Base-by-base conservation (phyloP, 164 flowering plant genomes). In the Santalum album region DNA sequence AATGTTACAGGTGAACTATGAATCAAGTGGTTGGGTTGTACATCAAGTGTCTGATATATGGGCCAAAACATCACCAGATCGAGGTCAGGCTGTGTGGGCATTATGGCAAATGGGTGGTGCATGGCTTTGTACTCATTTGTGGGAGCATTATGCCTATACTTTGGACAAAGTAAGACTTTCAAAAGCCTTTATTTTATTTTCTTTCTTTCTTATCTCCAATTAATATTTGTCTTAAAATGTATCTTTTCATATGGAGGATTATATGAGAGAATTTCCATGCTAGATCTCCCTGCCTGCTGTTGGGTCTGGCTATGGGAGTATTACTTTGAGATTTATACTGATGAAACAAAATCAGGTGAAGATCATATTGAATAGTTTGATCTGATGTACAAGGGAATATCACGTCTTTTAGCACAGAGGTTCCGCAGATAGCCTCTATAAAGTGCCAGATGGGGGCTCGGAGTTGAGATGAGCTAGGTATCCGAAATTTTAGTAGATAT, bases 71-170 rank as follows among this genome's bases (percentile, higher is more conserved):
- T 86, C 96, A 25, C 87, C 95, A 14, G 89, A 80, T 60, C 58
- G 66, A 53, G 94, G 94, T 44, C 65, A 78, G 40, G 83, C 92
- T 44, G 79, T 76, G 20, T 92, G 94, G 95, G 95, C 98, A 27
- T 48, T 92, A 45, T 92, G 98, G 98, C 96, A 81, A 54, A 88
- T 92, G 98, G 98, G 98, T 39, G 98, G 98, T 57, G 95, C 98
- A 26, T 92, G 98, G 98, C 80, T 88, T 63, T 84, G 90, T 60
- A 80, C 94, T 7, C 98, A 92, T 77, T 65, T 88, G 15, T 92
- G 96, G 98, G 98, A 92, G 68, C 95, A 92, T 63, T 88, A 75
- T 57, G 64, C 79, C 43, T 89, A 73, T 56, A 86, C 96, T 47
- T 59, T 88, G 91, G 94, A 92, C 70, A 81, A 84, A 64, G 97